These are phyloP conservation scores for Dioscorea zingiberensis DNA, from an alignment of 106 monocot genomes.

Conservation along the genomic window DNA sequence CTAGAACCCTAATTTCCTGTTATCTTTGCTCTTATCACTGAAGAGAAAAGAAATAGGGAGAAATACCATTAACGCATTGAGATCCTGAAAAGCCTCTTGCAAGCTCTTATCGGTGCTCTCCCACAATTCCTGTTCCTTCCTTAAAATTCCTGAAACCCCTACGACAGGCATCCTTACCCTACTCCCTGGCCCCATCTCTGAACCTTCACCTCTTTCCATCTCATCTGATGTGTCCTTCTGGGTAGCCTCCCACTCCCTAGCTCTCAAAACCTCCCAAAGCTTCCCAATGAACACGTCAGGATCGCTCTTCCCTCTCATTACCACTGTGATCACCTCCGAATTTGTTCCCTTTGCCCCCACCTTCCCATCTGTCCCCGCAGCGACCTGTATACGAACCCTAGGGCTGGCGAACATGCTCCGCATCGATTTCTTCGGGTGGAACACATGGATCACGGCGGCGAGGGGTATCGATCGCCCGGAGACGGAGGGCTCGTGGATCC, in stretches of 20 bases:
- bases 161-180: constrained; percentile 60
- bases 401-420: constrained; percentile 61
- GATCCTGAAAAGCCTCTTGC: constrained; percentile 92
- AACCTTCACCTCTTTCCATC: neutral
- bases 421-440: constrained; percentile 63
- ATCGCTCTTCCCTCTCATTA: constrained; percentile 53
- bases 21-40: no score
- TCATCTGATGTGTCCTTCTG: constrained; percentile 6
- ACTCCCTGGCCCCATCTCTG: constrained; percentile 4
- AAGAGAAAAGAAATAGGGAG: neutral
- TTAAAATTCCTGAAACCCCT: constrained; percentile 79
- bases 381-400: constrained; percentile 58
- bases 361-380: constrained; percentile 7
- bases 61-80: constrained; percentile 78
- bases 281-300: constrained; percentile 54
- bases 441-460: constrained; percentile 46
- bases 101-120: constrained; percentile 92
- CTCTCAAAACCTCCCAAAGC: constrained; percentile 50
- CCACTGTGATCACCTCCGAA: constrained; percentile 48
- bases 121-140: constrained; percentile 99
- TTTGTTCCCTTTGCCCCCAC: constrained; percentile 18
- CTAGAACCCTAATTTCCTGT: no score
- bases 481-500: constrained; percentile 43
- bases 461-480: constrained; percentile 52
- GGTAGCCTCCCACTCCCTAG: constrained; percentile 53